Evolutionary conservation across 495 filamentous ascomycete species (phyloP), one percentile per base, ranked within the genome.

Genomic region (Penicillium chermesinum): DNA sequence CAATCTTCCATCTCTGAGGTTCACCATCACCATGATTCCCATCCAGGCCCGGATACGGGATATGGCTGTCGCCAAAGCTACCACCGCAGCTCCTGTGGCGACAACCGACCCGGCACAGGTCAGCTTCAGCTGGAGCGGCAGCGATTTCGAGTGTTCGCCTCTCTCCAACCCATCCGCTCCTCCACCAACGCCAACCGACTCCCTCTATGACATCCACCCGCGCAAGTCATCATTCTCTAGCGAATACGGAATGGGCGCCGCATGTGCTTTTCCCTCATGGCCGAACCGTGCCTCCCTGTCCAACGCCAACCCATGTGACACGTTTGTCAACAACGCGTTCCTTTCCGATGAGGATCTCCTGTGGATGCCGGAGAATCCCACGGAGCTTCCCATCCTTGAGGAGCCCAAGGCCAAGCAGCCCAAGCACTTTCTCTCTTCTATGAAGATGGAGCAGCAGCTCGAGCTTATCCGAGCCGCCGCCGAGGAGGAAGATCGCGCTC

Each of bases 231-330:
- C 70, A 16, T 75, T 74, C 60, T 71, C 70, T 22, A 70, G 55
- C 36, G 57, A 64, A 32, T 65, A 66, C 46, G 67, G 61, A 1
- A 62, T 68, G 62, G 71, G 63, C 49, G 68, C 70, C 18, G 66
- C 74, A 16, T 79, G 75, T 53, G 76, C 76, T 8, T 79, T 71
- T 46, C 76, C 76, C 17, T 76, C 73, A 18, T 79, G 76, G 76
- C 76, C 76, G 19, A 73, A 75, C 53, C 53, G 76, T 16, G 61
- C 67, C 0, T 74, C 73, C 2, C 64, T 79, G 5, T 54, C 68
- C 40, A 70, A 54, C 47, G 57, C 56, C 49, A 62, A 67, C 47
- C 63, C 67, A 0, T 57, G 55, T 32, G 53, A 60, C 10, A 67
- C 68, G 0, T 65, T 56, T 12, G 63, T 66, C 32, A 68, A 61